Evolutionary conservation across 106 monocot species (phyloP), one percentile per base, ranked within the genome.

Genomic region (Amphibolis antarctica): DNA sequence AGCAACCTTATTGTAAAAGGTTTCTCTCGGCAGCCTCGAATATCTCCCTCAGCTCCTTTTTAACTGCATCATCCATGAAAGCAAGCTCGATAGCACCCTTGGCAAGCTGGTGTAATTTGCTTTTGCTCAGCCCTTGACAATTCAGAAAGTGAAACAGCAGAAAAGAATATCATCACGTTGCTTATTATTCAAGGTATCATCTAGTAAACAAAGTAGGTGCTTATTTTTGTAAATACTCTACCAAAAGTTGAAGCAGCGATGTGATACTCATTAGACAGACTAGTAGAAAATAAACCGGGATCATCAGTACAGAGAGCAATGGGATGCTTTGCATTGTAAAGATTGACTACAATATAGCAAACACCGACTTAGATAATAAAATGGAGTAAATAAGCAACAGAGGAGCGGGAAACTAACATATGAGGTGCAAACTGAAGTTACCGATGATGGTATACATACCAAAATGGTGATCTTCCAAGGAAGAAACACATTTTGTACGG

Each of bases 221-320:
- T 14, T 7, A 48, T 18, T 13, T 26, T 42, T 31, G 1, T 20
- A 28, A 23, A 20, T 46, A n/a, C n/a, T 76, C 19, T 75, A 91
- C 98, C 98, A 65, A 98, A 98, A 50, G 86, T 80, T 27, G 72
- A 29, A 21, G 90, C 86, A 42, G 80, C 86, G 25, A 90, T 77
- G 65, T 69, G 76, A 52, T 91, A 90, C 64, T 98, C 96, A 66
- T 87, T 73, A 15, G 96, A 87, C 4, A 91, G 70, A 62, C 59
- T 87, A 0, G 90, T 91, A 1, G 98, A 91, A 74, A 98, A 91
- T 44, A 98, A 65, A 15, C 98, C 98, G 48, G 73, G 56, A 71
- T 98, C 98, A 68, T 98, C 98, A 3, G 98, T 98, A 62, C 98
- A 98, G 4, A 98, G 64, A 43, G 74, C 73, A 63, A 98, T 45